Percentiles rank a stretch among this genome's conserved stretches.
phyloP scores from a whole-genome alignment of 2,329 filamentous ascomycete genomes.

The Cladophialophora yegresii region DNA sequence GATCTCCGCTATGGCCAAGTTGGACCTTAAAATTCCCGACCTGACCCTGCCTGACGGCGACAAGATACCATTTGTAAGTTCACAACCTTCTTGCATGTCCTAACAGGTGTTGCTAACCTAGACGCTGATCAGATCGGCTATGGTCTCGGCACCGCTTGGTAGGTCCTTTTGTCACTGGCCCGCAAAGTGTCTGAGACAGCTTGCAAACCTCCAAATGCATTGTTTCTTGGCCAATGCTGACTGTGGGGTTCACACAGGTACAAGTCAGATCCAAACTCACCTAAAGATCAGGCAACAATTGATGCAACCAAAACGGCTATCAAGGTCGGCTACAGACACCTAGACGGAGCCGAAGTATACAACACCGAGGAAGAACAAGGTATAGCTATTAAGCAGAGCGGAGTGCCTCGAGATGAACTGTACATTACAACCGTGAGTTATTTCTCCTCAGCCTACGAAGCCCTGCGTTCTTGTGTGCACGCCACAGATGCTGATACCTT shows the following conservation, averaged over 20 bases:
- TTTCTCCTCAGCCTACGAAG: not conserved
- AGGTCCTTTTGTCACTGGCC: not conserved
- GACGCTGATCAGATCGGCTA: slow-evolving; percentile 55
- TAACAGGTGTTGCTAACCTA: not conserved
- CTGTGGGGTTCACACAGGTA: slow-evolving; percentile 39
- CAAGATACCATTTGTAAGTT: slow-evolving; percentile 35
- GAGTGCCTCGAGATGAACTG: slow-evolving; percentile 50
- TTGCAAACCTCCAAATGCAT: not conserved
- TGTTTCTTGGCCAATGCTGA: not conserved
- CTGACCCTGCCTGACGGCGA: slow-evolving; percentile 36
- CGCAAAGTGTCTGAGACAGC: not conserved
- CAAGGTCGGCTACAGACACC: slow-evolving; percentile 60
- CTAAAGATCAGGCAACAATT: slow-evolving; percentile 57
- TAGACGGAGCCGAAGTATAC: slow-evolving; percentile 64
- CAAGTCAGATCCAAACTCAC: slow-evolving; percentile 51
- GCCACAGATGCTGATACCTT: not conserved
- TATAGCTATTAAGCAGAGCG: slow-evolving; percentile 51
- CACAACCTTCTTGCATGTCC: not conserved
- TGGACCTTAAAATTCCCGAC: slow-evolving; percentile 34
- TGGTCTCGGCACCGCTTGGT: slow-evolving; percentile 65
- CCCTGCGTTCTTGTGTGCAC: not conserved
- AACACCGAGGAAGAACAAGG: slow-evolving; percentile 54
- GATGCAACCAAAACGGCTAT: slow-evolving; percentile 61
- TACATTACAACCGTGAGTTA: slow-evolving; percentile 52
- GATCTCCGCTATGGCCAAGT: slow-evolving; percentile 34